Evolutionary conservation across 1,284 basidiomycete genomes (phyloP).

Genomic region (Cryptococcus sp.): DNA sequence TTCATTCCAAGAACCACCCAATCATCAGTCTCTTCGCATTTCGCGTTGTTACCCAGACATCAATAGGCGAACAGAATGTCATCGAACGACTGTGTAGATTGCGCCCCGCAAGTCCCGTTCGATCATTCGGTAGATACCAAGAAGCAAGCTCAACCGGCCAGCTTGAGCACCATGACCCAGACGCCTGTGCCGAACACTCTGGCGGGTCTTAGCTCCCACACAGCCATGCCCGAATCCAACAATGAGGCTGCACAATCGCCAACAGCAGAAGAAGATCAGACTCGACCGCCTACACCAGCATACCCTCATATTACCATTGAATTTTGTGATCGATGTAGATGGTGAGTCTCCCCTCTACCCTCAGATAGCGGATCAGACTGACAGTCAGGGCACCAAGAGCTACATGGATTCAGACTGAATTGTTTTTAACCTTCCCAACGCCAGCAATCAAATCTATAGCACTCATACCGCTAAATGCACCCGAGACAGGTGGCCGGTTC

Average conservation of each 20-base stretch:
- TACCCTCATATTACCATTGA: conserved; percentile 57
- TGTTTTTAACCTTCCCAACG: conserved; percentile 80
- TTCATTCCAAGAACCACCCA: too few species aligned
- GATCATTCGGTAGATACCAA: neutral
- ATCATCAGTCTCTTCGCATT: too few species aligned
- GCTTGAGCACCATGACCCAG: neutral
- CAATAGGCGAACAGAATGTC: neutral
- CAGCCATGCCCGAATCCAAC: neutral
- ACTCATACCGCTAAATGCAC: conserved; percentile 67
- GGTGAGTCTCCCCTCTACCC: conserved; percentile 53
- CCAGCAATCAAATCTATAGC: conserved; percentile 63
- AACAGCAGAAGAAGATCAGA: neutral
- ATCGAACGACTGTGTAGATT: neutral
- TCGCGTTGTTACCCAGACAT: too few species aligned
- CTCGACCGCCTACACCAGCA: neutral
- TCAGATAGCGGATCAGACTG: neutral
- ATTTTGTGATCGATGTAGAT: conserved; percentile 67
- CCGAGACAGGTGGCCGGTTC: conserved; percentile 81
- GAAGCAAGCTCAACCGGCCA: neutral
- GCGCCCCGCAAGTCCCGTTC: neutral
- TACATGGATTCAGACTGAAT: conserved; percentile 80
- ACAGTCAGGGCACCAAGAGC: conserved; percentile 56
- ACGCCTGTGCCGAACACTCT: neutral
- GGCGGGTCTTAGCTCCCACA: neutral
- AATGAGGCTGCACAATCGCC: neutral